Evolutionary conservation across 495 filamentous ascomycete species (phyloP), one percentile per base, ranked within the genome.

Genomic region (Parathielavia appendiculata): DNA sequence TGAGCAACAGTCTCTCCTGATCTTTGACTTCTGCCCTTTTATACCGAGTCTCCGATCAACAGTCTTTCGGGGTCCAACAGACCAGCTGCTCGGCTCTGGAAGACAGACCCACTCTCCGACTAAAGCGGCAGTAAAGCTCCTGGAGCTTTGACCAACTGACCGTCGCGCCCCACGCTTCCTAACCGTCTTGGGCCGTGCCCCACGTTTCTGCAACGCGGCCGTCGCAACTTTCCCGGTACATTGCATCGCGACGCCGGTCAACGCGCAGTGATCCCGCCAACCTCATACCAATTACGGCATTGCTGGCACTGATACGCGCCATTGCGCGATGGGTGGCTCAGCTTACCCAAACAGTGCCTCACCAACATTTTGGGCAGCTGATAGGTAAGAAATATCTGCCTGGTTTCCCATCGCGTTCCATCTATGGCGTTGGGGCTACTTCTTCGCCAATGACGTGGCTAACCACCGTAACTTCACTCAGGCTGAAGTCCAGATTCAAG

Each of bases 311-410:
- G n/a, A 12, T 45, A 48, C 66, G 68, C 66, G 64, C 62, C 63
- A 35, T 16, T 67, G 68, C 64, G 68, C 64, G 62, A 71, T 71
- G 68, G 68, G 68, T 60, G 55, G 55, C 46, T 63, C 54, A 62
- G 52, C 23, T 34, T 6, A 19, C 57, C 55, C 52, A 30, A 1
- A 57, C 34, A 46, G 36, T 44, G 36, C 45, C 61, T 40, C 47
- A 50, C 41, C 57, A 9, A 57, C 54, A 34, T 46, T 51, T 14
- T 38, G 23, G 63, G 61, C 54, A 66, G 67, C 55, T 62, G 49
- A 22, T 14, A 34, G 22, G 67, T 70, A 61, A 64, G 67, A 19
- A 22, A 46, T 16, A 17, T 19, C 50, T 14, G n/a, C 26, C 26
- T n/a, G 16, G 17, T 34, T 35, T 30, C 16, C n/a, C 17, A 30